Evolutionary conservation across 768 basidiomycete species (phyloP).

Genomic region (Naganishia onofrii): DNA sequence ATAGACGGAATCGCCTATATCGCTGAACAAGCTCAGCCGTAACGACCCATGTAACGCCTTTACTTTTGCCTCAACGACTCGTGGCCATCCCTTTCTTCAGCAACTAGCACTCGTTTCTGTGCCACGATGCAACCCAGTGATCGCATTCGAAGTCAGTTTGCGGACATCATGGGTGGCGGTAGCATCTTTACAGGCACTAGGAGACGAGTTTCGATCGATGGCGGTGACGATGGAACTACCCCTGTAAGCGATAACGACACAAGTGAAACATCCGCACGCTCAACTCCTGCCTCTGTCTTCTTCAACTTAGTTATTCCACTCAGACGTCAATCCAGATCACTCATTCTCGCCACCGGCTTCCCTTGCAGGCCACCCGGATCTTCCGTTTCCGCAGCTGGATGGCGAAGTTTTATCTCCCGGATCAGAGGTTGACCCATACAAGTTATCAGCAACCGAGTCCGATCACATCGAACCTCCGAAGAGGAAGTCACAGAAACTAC

Average conservation of each 20-base stretch:
- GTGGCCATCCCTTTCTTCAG: background rate
- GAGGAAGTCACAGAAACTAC: background rate
- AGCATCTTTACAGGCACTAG: background rate
- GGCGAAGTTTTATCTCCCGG: slow-evolving; percentile 2
- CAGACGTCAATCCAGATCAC: slow-evolving; percentile 18
- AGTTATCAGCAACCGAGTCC: slow-evolving; percentile 9
- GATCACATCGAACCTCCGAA: background rate
- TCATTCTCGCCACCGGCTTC: slow-evolving; percentile 10
- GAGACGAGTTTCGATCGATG: background rate
- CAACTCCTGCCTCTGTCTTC: background rate
- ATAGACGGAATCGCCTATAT: background rate
- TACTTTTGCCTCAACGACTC: background rate
- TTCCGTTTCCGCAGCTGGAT: background rate
- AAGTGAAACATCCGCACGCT: background rate
- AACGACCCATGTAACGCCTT: background rate
- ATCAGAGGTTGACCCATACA: slow-evolving; percentile 23
- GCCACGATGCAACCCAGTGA: background rate
- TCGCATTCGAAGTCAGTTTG: slow-evolving; percentile 4
- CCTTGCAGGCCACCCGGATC: background rate
- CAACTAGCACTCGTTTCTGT: background rate
- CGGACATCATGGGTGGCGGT: slow-evolving; percentile 3
- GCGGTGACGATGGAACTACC: background rate
- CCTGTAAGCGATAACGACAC: background rate
- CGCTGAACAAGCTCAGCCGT: background rate
- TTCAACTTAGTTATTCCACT: slow-evolving; percentile 7